Evolutionary conservation across 2,329 filamentous ascomycete genomes (phyloP), one percentile per base, ranked within the genome.

Genomic region (Fusarium sterilihyphosum): DNA sequence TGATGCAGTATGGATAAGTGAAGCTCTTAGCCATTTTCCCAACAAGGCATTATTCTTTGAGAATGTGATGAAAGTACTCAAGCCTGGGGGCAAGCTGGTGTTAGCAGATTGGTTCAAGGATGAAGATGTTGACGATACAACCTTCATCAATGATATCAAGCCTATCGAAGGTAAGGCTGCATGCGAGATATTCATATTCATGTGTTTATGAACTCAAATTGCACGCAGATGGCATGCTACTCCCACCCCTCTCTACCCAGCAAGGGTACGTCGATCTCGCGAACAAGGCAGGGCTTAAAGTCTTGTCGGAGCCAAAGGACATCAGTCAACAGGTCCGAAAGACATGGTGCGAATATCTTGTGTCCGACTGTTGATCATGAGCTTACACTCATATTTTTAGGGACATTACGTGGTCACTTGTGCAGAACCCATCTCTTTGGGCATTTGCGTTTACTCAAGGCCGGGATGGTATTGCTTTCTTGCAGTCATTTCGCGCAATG

Each of bases 81-180:
- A 82, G 43, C 65, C 81, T 0, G 86, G 86, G 2, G 88, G 87
- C 3, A 88, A 86, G 78, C 78, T 91, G 50, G 88, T 89, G 8
- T 81, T 91, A 61, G 88, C 89, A 31, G 89, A 91, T 78, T 91
- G 89, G 89, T 91, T 91, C 82, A 89, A 88, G 82, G 85, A 83
- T 18, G 86, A 87, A 61, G 80, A 77, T 29, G 76, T 90, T 49
- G 82, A 80, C 2, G 81, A 85, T 69, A 79, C 83, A 65, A 80
- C 85, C 65, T 85, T 87, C 71, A 81, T 84, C 47, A 82, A 82
- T 53, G 88, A 91, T 75, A 90, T 91, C 73, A 86, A 87, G 75
- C 88, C 88, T 5, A 91, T 91, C 66, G 89, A 91, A 81, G 88
- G 86, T 87, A 61, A 63, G 33, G 24, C 37, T 41, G 16, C 22